These are phyloP conservation scores for Corymbia citriodora DNA, from an alignment of 441 rosid genomes.

Conservation along the genomic window DNA sequence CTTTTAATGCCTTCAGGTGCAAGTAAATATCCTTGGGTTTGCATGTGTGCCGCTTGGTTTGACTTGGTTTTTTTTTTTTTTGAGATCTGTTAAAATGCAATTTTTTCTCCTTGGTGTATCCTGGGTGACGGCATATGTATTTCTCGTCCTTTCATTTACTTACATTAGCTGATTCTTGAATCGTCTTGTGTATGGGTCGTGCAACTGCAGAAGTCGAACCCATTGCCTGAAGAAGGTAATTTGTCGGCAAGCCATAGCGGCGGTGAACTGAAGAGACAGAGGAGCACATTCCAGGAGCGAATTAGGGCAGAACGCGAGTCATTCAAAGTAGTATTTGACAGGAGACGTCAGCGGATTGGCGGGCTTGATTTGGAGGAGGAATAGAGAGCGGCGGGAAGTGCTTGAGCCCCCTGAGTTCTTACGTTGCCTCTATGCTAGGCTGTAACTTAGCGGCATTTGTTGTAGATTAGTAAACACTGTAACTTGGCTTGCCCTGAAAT, in stretches of 20 bases:
- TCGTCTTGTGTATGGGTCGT: not conserved
- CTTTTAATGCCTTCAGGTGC: not conserved
- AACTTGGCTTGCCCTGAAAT: not conserved
- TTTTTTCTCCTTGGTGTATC: not conserved
- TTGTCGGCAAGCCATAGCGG: constrained; percentile 15
- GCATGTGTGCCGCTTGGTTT: not conserved
- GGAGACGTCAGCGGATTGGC: constrained; percentile 54
- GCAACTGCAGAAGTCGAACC: constrained; percentile 64
- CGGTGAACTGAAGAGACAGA: constrained; percentile 43
- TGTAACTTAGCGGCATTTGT: not conserved
- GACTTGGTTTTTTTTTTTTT: not conserved
- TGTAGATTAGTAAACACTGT: not conserved
- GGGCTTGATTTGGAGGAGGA: constrained; percentile 54
- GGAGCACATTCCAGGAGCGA: constrained; percentile 59
- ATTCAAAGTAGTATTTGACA: constrained; percentile 78
- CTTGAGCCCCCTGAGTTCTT: not conserved
- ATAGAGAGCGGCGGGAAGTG: not conserved
- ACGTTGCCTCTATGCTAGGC: not conserved
- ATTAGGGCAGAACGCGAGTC: constrained; percentile 83
- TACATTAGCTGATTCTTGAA: not conserved
- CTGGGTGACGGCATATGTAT: not conserved
- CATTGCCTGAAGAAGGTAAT: constrained; percentile 42
- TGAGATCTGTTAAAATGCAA: not conserved
- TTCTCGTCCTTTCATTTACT: not conserved
- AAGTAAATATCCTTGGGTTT: not conserved